Base-by-base conservation (phyloP, 768 basidiomycete species). In the Mrakia frigida region DNA sequence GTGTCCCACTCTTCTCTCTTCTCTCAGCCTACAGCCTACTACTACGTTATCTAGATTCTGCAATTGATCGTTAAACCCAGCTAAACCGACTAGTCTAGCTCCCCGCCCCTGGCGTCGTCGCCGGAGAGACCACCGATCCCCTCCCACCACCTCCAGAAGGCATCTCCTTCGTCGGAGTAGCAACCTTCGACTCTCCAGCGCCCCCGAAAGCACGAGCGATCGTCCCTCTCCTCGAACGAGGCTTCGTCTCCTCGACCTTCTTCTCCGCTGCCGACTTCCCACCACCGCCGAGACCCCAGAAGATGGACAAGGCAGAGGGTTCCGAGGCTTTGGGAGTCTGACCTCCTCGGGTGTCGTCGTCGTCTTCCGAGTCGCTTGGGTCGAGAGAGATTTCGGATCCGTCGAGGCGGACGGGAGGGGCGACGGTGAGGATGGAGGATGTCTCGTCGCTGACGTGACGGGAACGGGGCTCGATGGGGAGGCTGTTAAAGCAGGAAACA, bases 261-360 rank as follows among this genome's bases (percentile, higher is more conserved):
- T 61, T 65, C 61, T 33, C 61, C 41, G 73, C 56, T 39, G 41
- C 61, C 31, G 41, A 18, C 21, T 14, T 25, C 11, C 14, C 25
- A 6, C 73, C 69, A n/a, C 68, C 68, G 2, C 74, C 69, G 50
- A 75, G 53, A 11, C 68, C 74, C 74, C 74, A 75, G 25, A 75
- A 75, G 59, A 75, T 68, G 18, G 67, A 52, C 4, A 68, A 69
- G 1, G 74, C 56, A 0, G 68, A 46, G 3, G 63, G 46, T 28
- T 52, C 39, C 11, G 53, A 43, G 0, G 74, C 74, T 33, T 60
- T 59, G n/a, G 74, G 74, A 28, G 74, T 75, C 33, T 43, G 74
- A 39, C 53, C 74, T 33, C 74, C 74, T 25, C 53, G 33, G 25
- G 43, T 53, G 60, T 11, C 37, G 13, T 68, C 63, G 31, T 63